Evolutionary conservation across 2,329 filamentous ascomycete species (phyloP), one percentile per base, ranked within the genome.

Genomic region (Huntiella decipiens): DNA sequence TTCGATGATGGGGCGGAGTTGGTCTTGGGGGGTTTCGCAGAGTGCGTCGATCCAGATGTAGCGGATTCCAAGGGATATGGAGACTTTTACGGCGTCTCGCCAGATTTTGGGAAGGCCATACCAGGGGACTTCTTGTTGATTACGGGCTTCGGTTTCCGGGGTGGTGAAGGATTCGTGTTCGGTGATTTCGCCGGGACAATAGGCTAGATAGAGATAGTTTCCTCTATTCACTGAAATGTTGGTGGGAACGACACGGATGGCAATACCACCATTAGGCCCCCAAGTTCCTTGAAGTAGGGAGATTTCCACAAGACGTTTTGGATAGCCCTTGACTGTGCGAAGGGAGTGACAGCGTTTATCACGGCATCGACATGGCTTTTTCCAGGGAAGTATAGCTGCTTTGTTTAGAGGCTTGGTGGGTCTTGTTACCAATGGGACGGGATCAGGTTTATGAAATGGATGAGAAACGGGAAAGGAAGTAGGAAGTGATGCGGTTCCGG

Each of bases 71-170:
- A 46, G 19, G 13, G 38, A 31, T 19, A 46, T 46, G 16, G 45
- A 31, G 3, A 39, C 33, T 34, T 22, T 40, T n/a, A 46, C 19
- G 33, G 45, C 45, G 17, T 41, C 38, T 15, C 33, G 28, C 28
- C 38, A 46, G 28, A 41, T 31, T 15, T 8, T 13, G 7, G 45
- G 45, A 12, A 46, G 32, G 6, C 31, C 17, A 5, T 35, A 38
- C 45, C 45, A 46, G 2, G 45, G 45, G 15, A 46, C 31, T 15
- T 46, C 45, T 33, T 46, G 45, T n/a, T 32, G 31, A 13, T 46
- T 46, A 7, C 45, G 28, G 12, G 34, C 45, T 28, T 36, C 13
- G 0, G 45, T 46, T 2, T 16, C n/a, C 10, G 4, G 22, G 17
- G 38, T 46, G n/a, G 45, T 46, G 5, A 22, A 31, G 8, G 16